These are phyloP conservation scores for Stellera chamaejasme DNA, from an alignment of 345 rosid genomes.

Conservation along the genomic window DNA sequence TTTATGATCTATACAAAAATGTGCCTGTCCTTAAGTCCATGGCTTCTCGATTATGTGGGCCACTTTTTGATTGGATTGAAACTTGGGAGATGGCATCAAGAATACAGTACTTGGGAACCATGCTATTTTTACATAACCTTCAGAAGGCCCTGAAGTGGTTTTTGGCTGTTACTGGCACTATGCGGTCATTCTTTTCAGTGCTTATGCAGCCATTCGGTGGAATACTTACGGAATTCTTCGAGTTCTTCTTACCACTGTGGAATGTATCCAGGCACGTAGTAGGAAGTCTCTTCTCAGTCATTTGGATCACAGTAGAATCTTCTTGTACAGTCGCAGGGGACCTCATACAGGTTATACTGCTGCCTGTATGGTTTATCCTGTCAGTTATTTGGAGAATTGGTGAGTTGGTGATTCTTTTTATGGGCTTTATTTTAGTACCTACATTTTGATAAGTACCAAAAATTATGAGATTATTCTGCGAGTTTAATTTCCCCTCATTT, in stretches of 20 bases:
- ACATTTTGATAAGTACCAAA: not conserved
- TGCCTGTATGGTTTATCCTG: constrained; percentile 50
- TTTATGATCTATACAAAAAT: constrained; percentile 93
- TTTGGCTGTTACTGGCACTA: constrained; percentile 39
- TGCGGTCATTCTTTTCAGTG: constrained; percentile 52
- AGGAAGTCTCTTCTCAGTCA: constrained; percentile 39
- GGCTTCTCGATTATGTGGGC: constrained; percentile 80
- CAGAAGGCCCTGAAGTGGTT: constrained; percentile 80
- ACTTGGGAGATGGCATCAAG: constrained; percentile 97
- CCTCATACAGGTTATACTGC: constrained; percentile 39
- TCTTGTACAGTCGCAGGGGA: constrained; percentile 37
- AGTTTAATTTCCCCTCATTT: not conserved
- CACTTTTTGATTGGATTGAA: constrained; percentile 90
- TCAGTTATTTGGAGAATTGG: constrained; percentile 53
- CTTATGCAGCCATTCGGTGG: constrained; percentile 49
- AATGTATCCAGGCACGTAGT: constrained; percentile 35
- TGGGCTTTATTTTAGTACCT: not conserved
- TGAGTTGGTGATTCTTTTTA: constrained; percentile 21
- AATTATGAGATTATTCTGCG: too few species aligned
- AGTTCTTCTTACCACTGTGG: constrained; percentile 62
- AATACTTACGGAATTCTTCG: constrained; percentile 38
- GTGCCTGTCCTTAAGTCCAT: constrained; percentile 94
- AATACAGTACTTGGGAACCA: constrained; percentile 94
- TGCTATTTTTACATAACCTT: constrained; percentile 86
- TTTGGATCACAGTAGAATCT: constrained; percentile 42